Evolutionary conservation across 805 yeast genomes (phyloP), one percentile per base, ranked within the genome.

Genomic region (Kuraishia ogatae): DNA sequence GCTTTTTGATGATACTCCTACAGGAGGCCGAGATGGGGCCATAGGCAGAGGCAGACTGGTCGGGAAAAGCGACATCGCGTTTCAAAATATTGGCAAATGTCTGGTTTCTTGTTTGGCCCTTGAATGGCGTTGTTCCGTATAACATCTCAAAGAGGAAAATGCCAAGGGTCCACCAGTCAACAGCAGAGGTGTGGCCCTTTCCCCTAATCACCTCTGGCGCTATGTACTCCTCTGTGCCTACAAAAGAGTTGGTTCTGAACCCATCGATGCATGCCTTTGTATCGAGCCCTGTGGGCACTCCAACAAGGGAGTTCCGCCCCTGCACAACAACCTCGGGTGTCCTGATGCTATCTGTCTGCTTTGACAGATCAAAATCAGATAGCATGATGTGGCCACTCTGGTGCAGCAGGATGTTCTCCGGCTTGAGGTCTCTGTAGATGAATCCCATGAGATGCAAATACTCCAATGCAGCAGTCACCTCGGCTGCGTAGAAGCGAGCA

Each of bases 151-250:
- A 96, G 23, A 91, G 75, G 63, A 94, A 78, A 21, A 94, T 91
- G 2, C 99, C 99, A 60, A 94, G 74, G 0, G 99, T 94, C 99
- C 99, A 94, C 99, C 99, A 94, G 69, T 94, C 99, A 19, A 94
- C 99, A 0, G 98, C 97, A 7, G 93, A 86, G 0, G 98, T 93
- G 64, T 94, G 99, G 1, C 99, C 99, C 62, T 92, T 89, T 1
- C 98, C 98, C 67, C 94, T 77, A 54, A 94, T 94, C 3, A 94
- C 99, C 65, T 94, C 99, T 0, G 99, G 99, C 0, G 99, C 98
- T 64, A 94, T 91, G 68, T 94, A 94, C 67, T 94, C 99, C 66
- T 94, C 99, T 0, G 99, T 94, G 1, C 99, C 99, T 39, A 94
- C 99, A 75, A 94, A 94, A 0, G 98, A 92, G 69, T 94, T 96